Evolutionary conservation across 768 basidiomycete species (phyloP), one percentile per base, ranked within the genome.

Genomic region (Suillus ampliporus): DNA sequence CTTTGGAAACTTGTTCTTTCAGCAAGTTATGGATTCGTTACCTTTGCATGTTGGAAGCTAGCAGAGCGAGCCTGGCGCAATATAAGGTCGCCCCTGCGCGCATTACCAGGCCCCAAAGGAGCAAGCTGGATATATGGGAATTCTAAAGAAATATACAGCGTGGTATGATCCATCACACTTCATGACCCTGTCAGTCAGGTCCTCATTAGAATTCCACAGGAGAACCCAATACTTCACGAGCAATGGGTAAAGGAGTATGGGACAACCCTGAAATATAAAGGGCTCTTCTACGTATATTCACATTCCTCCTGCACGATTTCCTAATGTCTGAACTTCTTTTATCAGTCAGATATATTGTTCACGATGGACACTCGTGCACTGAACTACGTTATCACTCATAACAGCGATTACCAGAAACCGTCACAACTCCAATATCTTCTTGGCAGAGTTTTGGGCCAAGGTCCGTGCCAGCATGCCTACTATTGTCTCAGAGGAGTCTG

Each of bases 341-440:
- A 28, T 35, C 61, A 81, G 78, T 46, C 60, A 5, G 59, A 72
- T 15, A 79, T 83, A 7, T 71, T 91, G 11, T 81, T 80, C 70
- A 90, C 88, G 0, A 71, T 79, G 57, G 91, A 92, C 68, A 76
- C 84, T 0, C 83, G 84, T 31, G 90, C 89, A 0, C 44, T 92
- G 37, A 80, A 82, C 44, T 86, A 92, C 65, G 78, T 94, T 54
- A 76, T 93, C 11, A 79, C 64, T 64, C 85, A 89, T 59, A 75
- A 74, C 31, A 71, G 81, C 40, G 74, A 79, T 41, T 91, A 88
- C 64, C 82, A 84, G 61, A 91, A 90, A 65, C 80, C 88, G 0
- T 76, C 78, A 14, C 64, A 69, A 0, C 65, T 73, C 10, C 76
- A 82, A 10, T 77, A 72, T 40, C 69, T 59, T 41, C 70, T 89